phyloP scores from a whole-genome alignment of 1,139 yeast species.

The Blastobotrys illinoisensis region DNA sequence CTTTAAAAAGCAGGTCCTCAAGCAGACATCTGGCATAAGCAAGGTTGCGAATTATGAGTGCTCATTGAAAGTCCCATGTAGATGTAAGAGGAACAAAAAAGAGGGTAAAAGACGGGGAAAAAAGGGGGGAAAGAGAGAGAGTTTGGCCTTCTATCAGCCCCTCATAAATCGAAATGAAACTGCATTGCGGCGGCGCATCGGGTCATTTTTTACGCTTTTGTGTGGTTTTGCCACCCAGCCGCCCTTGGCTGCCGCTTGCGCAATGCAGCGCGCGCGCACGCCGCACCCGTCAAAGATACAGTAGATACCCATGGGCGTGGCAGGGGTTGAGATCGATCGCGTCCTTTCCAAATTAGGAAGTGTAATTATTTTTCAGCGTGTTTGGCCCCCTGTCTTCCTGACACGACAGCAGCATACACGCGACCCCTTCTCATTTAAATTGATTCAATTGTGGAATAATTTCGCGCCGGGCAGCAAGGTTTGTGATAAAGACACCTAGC shows the following conservation, averaged over 20 bases:
- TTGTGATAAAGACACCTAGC: neutral
- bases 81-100: neutral
- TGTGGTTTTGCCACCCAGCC: neutral
- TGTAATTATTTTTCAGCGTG: neutral
- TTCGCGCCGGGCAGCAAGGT: neutral
- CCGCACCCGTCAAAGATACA: neutral
- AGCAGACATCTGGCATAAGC: neutral
- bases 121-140: neutral
- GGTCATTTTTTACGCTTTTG: neutral
- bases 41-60: neutral
- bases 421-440: neutral
- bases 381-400: neutral
- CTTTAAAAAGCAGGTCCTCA: neutral
- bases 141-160: neutral
- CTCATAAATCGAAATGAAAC: neutral
- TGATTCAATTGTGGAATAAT: neutral
- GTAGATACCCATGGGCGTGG: neutral
- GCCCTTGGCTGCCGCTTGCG: neutral
- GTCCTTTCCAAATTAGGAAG: neutral
- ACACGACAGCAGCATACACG: neutral
- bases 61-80: neutral
- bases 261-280: neutral
- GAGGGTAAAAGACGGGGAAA: neutral
- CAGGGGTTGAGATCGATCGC: slow-evolving; percentile 1
- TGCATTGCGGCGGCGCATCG: slow-evolving; percentile 1